These are phyloP conservation scores for Blastocystis sp. DNA, from an alignment of 352 stramenopile genomes.

Conservation along the genomic window DNA sequence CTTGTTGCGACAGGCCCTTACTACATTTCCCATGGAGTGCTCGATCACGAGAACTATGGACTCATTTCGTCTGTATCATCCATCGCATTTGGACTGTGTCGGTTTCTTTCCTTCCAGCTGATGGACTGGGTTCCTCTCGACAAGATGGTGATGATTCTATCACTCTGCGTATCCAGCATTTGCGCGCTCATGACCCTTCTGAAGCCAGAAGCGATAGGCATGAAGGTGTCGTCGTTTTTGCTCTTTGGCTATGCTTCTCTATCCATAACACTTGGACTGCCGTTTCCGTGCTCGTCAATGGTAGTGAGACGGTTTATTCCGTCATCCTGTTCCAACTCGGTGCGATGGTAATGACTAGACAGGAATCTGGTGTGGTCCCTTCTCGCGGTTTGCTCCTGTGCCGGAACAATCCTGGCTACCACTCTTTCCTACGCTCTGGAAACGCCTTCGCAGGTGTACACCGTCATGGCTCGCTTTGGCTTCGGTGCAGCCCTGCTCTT, in stretches of 20 bases:
- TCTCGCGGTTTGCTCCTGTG: conserved; percentile 5
- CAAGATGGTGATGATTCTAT: background rate
- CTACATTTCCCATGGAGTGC: background rate
- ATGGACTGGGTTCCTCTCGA: conserved; percentile 27
- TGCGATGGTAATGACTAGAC: background rate
- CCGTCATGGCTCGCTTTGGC: conserved; percentile 10
- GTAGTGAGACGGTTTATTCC: conserved; percentile 9
- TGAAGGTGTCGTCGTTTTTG: background rate
- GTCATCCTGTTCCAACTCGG: background rate
- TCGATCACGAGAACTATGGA: conserved; percentile 13
- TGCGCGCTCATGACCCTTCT: conserved; percentile 8
- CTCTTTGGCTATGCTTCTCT: background rate
- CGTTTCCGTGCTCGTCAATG: conserved; percentile 44
- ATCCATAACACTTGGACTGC: background rate
- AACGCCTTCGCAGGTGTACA: background rate
- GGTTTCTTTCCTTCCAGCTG: conserved; percentile 13
- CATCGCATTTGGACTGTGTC: conserved; percentile 17
- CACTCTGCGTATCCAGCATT: background rate
- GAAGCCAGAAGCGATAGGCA: background rate
- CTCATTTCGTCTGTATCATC: conserved; percentile 36
- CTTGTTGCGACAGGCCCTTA: background rate
- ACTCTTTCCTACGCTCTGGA: conserved; percentile 17
- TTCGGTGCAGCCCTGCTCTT: background rate
- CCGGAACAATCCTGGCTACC: background rate
- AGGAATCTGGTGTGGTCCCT: conserved; percentile 21